These are phyloP conservation scores for Fusarium penzigii DNA, from an alignment of 2,329 filamentous ascomycete genomes.

Conservation along the genomic window DNA sequence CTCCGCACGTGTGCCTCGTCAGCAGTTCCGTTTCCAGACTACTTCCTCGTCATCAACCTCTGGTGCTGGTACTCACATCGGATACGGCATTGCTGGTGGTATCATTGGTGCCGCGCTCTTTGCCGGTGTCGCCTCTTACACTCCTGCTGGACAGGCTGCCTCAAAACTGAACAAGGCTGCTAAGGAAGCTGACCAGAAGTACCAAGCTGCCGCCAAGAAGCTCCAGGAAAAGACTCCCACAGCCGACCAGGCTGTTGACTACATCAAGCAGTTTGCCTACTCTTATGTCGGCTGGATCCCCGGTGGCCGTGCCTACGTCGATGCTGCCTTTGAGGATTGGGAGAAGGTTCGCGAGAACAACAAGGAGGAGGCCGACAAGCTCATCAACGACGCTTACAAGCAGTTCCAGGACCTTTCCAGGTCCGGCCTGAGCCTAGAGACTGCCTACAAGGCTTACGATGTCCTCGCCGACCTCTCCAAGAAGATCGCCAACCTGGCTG, in stretches of 20 bases:
- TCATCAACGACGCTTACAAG: constrained; percentile 66
- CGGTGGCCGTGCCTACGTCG: constrained; percentile 68
- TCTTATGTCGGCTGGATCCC: constrained; percentile 73
- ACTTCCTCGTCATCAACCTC: constrained; percentile 32
- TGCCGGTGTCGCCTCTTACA: constrained; percentile 46
- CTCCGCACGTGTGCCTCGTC: constrained; percentile 25
- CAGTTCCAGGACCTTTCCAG: constrained; percentile 65
- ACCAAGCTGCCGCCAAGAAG: constrained; percentile 60
- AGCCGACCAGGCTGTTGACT: constrained; percentile 65
- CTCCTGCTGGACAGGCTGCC: constrained; percentile 43
- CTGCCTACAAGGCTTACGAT: constrained; percentile 61
- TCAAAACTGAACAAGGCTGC: constrained; percentile 47
- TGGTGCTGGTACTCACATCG: constrained; percentile 35
- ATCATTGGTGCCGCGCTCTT: constrained; percentile 44
- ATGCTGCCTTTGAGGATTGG: constrained; percentile 69
- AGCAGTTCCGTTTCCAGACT: constrained; percentile 44
- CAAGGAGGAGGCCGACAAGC: constrained; percentile 67
- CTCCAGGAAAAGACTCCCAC: constrained; percentile 64
- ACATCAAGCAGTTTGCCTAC: constrained; percentile 65
- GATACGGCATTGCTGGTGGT: constrained; percentile 45
- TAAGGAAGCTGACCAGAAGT: constrained; percentile 60
- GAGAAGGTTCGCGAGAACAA: constrained; percentile 69
- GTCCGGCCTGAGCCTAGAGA: constrained; percentile 61
- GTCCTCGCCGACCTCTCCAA: constrained; percentile 63
- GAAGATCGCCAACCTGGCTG: constrained; percentile 61